Conservation (phyloP, 345 rosid species). For the Arabidopsis suecica region DNA sequence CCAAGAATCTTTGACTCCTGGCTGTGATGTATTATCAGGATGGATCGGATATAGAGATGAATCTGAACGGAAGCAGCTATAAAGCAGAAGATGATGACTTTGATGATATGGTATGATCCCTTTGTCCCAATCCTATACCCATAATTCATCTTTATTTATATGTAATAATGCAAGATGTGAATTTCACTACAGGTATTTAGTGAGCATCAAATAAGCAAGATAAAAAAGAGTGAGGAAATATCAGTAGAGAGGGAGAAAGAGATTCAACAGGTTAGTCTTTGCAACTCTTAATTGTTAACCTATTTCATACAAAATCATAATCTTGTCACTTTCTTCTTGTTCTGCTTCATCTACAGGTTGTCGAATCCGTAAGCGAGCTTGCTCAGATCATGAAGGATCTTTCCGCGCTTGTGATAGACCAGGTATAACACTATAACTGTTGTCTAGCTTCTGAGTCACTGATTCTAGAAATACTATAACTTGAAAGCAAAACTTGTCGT, state of each 20-base stretch:
- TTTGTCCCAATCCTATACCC: background rate
- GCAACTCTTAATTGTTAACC: background rate
- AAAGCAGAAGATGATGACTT: slow-evolving; percentile 72
- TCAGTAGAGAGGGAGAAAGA: slow-evolving; percentile 94
- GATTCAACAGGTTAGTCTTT: slow-evolving; percentile 79
- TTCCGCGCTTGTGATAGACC: slow-evolving; percentile 95
- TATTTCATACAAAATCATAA: background rate
- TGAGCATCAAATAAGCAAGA: slow-evolving; percentile 85
- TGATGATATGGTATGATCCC: slow-evolving; percentile 72
- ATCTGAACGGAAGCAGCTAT: slow-evolving; percentile 68
- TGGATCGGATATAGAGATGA: slow-evolving; percentile 88
- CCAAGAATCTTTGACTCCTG: slow-evolving; percentile 8
- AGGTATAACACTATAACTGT: slow-evolving; percentile 54
- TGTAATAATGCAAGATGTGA: slow-evolving; percentile 5
- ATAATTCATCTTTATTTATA: background rate
- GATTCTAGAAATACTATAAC: background rate
- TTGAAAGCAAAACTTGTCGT: slow-evolving; percentile 5
- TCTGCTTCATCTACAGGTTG: slow-evolving; percentile 59
- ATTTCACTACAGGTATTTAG: slow-evolving; percentile 58
- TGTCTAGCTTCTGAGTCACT: slow-evolving; percentile 20
- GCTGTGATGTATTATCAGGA: slow-evolving; percentile 65
- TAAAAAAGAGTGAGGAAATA: slow-evolving; percentile 77
- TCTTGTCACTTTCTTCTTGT: background rate
- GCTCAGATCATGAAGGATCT: slow-evolving; percentile 99
- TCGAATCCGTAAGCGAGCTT: slow-evolving; percentile 93